Percentiles rank a stretch among this genome's conserved stretches.
Evolutionary conservation across 768 basidiomycete genomes (phyloP).

Genomic region (Leccinum variicolor): DNA sequence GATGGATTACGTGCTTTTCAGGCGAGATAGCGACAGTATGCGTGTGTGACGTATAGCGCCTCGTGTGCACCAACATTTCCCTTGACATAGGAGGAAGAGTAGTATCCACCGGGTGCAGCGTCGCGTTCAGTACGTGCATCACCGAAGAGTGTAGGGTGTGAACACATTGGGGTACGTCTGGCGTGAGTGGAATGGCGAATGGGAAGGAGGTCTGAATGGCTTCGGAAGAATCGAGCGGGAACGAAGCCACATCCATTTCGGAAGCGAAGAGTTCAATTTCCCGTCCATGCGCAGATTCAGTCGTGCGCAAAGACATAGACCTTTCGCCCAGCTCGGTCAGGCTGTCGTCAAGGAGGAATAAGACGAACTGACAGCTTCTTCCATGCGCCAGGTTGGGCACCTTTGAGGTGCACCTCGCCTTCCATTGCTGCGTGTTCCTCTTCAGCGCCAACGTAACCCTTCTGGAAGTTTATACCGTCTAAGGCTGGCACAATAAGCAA

Average conservation of each 20-base stretch:
- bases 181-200: slow-evolving; percentile 77
- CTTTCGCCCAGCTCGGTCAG: slow-evolving; percentile 35
- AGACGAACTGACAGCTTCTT: slow-evolving; percentile 60
- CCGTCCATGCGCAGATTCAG: slow-evolving; percentile 57
- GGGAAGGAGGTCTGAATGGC: slow-evolving; percentile 60
- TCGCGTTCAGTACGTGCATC: slow-evolving; percentile 66
- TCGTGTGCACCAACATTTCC: slow-evolving; percentile 64
- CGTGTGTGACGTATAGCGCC: slow-evolving; percentile 68
- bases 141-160: slow-evolving; percentile 74
- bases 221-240: slow-evolving; percentile 33
- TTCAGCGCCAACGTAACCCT: slow-evolving; percentile 81
- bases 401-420: slow-evolving; percentile 86
- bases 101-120: slow-evolving; percentile 50
- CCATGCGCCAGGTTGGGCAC: slow-evolving; percentile 55
- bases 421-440: slow-evolving; percentile 81
- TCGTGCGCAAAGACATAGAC: slow-evolving; percentile 60
- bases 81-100: slow-evolving; percentile 43
- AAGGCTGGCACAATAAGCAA: slow-evolving; percentile 71
- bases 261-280: slow-evolving; percentile 65
- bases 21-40: slow-evolving; percentile 56
- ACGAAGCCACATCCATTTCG: slow-evolving; percentile 54
- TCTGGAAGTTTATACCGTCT: slow-evolving; percentile 76
- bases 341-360: slow-evolving; percentile 9
- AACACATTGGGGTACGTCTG: slow-evolving; percentile 81
- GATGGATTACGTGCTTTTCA: slow-evolving; percentile 51